phyloP scores from a whole-genome alignment of 169 alveolate species.

The Perkinsus chesapeaki region DNA sequence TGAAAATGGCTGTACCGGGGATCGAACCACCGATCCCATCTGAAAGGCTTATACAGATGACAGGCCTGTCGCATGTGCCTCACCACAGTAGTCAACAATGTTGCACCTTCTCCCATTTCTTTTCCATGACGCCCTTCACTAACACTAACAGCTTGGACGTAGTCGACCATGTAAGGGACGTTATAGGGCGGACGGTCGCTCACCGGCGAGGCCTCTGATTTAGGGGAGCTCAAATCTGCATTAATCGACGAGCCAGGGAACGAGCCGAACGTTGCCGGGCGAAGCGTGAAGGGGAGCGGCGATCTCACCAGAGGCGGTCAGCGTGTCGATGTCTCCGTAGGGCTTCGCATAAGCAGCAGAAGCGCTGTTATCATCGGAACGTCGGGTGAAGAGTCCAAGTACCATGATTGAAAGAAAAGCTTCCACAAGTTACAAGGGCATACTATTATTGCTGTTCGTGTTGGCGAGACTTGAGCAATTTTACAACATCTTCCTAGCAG shows the following conservation, averaged over 20 bases:
- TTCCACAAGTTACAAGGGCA: too few relatives aligned
- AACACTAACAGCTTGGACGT: not conserved
- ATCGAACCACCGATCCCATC: not conserved
- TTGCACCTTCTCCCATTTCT: not conserved
- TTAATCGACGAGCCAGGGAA: too few relatives aligned
- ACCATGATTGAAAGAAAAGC: too few relatives aligned
- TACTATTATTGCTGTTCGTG: too few relatives aligned
- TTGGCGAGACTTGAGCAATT: too few relatives aligned
- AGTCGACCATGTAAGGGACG: not conserved
- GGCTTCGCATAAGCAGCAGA: not conserved
- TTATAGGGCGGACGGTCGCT: not conserved
- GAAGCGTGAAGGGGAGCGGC: too few relatives aligned
- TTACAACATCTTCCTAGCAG: too few relatives aligned
- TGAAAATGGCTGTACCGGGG: not conserved
- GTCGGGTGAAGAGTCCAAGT: not conserved
- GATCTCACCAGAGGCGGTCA: not conserved
- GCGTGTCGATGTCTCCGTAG: not conserved
- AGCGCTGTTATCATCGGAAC: not conserved
- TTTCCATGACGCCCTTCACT: not conserved
- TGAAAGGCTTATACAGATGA: not conserved
- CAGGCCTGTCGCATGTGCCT: not conserved
- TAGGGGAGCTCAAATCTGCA: not conserved
- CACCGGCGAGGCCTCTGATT: slow-evolving; percentile 4
- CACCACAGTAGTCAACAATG: not conserved
- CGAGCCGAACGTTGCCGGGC: too few relatives aligned